Evolutionary conservation across 306 rosid species (phyloP).

Genomic region (Fragaria vesca): DNA sequence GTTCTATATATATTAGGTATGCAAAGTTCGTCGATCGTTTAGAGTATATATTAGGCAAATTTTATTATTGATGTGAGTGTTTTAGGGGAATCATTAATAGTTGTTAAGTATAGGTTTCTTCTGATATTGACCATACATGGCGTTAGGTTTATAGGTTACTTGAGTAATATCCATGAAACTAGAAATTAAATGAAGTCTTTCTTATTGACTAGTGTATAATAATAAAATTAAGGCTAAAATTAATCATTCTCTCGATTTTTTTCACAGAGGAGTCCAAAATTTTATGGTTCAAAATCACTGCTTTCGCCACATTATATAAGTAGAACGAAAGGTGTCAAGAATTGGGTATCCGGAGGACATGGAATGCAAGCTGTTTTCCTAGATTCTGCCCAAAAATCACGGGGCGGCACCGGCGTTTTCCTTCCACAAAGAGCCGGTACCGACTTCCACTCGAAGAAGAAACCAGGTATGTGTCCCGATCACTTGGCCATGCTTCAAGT

Average conservation of each 20-base stretch:
- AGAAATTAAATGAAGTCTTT: neutral
- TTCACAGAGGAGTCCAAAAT: constrained; percentile 30
- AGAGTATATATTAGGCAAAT: neutral
- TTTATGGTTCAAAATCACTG: constrained; percentile 9
- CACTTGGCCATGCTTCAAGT: neutral
- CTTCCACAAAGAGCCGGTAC: constrained; percentile 61
- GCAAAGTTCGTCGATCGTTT: neutral
- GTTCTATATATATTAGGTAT: neutral
- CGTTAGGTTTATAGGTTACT: neutral
- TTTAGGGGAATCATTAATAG: constrained; percentile 3
- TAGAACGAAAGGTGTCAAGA: constrained; percentile 29
- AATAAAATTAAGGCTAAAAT: neutral
- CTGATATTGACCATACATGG: neutral
- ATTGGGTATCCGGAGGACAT: constrained; percentile 45
- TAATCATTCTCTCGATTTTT: neutral
- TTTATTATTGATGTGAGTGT: neutral
- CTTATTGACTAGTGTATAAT: neutral
- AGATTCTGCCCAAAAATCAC: constrained; percentile 43
- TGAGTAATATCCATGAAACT: neutral
- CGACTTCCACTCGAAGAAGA: constrained; percentile 41
- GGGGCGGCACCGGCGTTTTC: constrained; percentile 78
- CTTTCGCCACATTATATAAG: constrained; percentile 5
- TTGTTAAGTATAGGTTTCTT: neutral
- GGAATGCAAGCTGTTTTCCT: constrained; percentile 84
- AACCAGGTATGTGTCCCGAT: constrained; percentile 44